phyloP scores from a whole-genome alignment of 805 yeast genomes.

The Candida nemodendra region DNA sequence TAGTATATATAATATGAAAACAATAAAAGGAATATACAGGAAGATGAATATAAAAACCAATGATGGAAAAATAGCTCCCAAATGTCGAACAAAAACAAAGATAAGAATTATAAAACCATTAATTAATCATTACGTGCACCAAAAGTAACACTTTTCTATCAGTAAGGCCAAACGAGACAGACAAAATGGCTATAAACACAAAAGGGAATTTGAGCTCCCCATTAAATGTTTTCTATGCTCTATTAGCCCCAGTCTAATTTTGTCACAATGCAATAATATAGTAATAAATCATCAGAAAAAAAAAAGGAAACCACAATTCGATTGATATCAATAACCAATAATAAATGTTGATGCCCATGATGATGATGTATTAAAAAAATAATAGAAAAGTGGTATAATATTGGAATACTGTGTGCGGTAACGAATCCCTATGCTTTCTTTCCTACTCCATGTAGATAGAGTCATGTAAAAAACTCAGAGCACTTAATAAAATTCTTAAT shows the following conservation, averaged over 20 bases:
- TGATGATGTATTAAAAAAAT: conserved; percentile 7
- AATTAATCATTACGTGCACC: conserved; percentile 20
- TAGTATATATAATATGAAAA: conserved; percentile 1
- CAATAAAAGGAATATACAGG: conserved; percentile 21
- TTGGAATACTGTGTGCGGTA: conserved; percentile 4
- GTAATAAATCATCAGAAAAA: conserved; percentile 7
- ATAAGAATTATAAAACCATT: conserved; percentile 15
- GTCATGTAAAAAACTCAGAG: neutral
- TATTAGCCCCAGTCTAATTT: conserved; percentile 7
- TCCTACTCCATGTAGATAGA: neutral
- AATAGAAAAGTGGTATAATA: conserved; percentile 8
- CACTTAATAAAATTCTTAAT: neutral
- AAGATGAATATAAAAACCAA: conserved; percentile 14
- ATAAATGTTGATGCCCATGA: conserved; percentile 8
- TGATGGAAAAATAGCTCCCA: conserved; percentile 12
- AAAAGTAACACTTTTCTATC: conserved; percentile 19
- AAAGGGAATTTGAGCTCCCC: conserved; percentile 1
- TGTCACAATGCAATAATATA: conserved; percentile 16
- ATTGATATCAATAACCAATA: conserved; percentile 1
- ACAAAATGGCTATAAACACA: conserved; percentile 3
- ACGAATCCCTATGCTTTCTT: conserved; percentile 1
- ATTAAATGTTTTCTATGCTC: conserved; percentile 2
- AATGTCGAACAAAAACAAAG: conserved; percentile 4
- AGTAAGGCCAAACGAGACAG: conserved; percentile 11
- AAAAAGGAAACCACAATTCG: conserved; percentile 2